A percentile compares a stretch with the other conserved stretches of the same genome.
These are phyloP conservation scores for Kwoniella heveanensis DNA, from an alignment of 768 basidiomycete species.

Conservation along the genomic window DNA sequence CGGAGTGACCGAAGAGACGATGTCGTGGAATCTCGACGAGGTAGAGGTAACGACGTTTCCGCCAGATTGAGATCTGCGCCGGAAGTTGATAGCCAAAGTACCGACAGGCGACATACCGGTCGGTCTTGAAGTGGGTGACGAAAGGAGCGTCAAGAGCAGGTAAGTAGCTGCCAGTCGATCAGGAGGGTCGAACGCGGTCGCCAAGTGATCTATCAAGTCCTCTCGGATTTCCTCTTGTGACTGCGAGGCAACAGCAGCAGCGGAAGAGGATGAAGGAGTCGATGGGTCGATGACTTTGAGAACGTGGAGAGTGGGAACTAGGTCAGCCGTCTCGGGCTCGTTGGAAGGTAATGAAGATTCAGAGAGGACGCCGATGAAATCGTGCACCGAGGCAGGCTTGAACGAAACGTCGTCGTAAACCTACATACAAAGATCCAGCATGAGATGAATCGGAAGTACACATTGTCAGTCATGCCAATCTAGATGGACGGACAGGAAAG, in stretches of 20 bases:
- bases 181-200: constrained; percentile 33
- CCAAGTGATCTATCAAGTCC: constrained; percentile 38
- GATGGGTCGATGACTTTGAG: constrained; percentile 14
- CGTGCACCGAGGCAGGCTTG: constrained; percentile 45
- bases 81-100: constrained; percentile 47
- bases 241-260: background rate
- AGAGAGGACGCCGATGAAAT: constrained; percentile 51
- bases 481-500: too few relatives aligned
- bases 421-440: constrained; percentile 17
- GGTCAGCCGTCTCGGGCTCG: constrained; percentile 19
- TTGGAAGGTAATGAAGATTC: constrained; percentile 42
- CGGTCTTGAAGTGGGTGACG: constrained; percentile 41
- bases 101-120: constrained; percentile 42
- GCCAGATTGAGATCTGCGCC: constrained; percentile 7
- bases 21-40: background rate
- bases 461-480: constrained; percentile 6
- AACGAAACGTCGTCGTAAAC: constrained; percentile 50
- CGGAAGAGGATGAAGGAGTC: background rate
- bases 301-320: constrained; percentile 51
- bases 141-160: constrained; percentile 43
- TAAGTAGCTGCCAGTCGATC: constrained; percentile 45
- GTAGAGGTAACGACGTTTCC: background rate
- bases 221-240: constrained; percentile 11
- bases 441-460: background rate
- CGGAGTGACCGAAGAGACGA: constrained; percentile 31